These are phyloP conservation scores for Salix brachista DNA, from an alignment of 345 rosid genomes.

Conservation along the genomic window DNA sequence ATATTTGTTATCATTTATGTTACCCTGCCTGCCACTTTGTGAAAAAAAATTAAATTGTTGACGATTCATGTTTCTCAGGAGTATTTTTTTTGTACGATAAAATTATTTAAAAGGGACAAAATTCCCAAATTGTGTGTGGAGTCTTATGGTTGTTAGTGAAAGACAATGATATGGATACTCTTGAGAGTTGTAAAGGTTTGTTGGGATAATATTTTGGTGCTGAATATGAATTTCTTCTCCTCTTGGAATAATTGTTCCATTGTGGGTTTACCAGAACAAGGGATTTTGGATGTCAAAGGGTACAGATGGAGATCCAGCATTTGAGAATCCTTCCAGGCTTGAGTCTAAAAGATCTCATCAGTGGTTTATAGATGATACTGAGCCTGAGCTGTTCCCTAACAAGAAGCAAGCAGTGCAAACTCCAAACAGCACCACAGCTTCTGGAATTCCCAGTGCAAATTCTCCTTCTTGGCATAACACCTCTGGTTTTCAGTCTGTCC, in stretches of 20 bases:
- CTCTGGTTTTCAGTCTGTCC: conserved; percentile 52
- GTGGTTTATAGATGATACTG: conserved; percentile 65
- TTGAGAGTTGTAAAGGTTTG: neutral
- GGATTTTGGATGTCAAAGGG: conserved; percentile 61
- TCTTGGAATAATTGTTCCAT: neutral
- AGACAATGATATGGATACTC: neutral
- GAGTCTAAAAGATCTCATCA: conserved; percentile 66
- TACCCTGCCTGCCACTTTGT: neutral
- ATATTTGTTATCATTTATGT: no score
- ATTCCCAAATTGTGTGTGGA: neutral
- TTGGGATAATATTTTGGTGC: neutral
- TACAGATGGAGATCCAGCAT: conserved; percentile 48
- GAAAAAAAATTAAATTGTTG: neutral
- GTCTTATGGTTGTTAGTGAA: neutral
- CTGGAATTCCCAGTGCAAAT: conserved; percentile 35
- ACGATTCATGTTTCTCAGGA: neutral
- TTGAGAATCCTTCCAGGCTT: conserved; percentile 48
- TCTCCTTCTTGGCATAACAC: conserved; percentile 60
- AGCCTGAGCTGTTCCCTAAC: conserved; percentile 63
- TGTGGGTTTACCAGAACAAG: conserved; percentile 55
- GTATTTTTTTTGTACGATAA: neutral
- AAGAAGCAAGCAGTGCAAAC: conserved; percentile 68
- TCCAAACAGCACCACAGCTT: conserved; percentile 29
- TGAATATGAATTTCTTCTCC: neutral
- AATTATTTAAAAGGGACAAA: neutral